Evolutionary conservation across 2,329 filamentous ascomycete genomes (phyloP).

Genomic region (Alternaria rosae): DNA sequence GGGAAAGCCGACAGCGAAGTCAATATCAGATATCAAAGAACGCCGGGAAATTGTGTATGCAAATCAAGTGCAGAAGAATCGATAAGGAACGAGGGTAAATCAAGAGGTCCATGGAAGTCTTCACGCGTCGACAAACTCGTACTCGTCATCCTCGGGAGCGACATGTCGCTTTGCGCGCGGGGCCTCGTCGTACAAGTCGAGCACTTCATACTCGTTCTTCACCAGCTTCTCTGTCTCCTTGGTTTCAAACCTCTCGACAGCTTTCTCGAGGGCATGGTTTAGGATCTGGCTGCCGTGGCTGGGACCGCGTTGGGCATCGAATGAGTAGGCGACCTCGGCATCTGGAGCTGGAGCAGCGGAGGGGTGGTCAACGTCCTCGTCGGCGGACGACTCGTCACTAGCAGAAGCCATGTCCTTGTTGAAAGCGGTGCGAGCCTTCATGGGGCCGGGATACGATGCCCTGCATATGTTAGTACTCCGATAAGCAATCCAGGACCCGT

Average conservation of each 20-base stretch:
- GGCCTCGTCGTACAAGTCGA: constrained; percentile 50
- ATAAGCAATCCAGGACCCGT: neutral
- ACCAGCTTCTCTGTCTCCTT: constrained; percentile 67
- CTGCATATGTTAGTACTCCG: constrained; percentile 28
- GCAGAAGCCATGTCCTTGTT: constrained; percentile 55
- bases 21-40: constrained; percentile 26
- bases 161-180: constrained; percentile 42
- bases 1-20: constrained; percentile 26
- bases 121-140: constrained; percentile 50
- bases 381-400: constrained; percentile 53
- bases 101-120: constrained; percentile 4
- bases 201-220: constrained; percentile 66
- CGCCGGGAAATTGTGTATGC: constrained; percentile 34
- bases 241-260: constrained; percentile 66
- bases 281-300: constrained; percentile 65
- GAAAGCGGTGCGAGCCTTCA: constrained; percentile 45
- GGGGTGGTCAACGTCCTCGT: constrained; percentile 55
- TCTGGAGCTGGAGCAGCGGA: constrained; percentile 58
- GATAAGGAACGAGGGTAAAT: constrained; percentile 10
- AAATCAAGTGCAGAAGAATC: constrained; percentile 24
- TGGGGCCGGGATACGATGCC: constrained; percentile 30
- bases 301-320: constrained; percentile 59
- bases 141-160: constrained; percentile 51
- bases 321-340: constrained; percentile 62
- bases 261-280: constrained; percentile 63